Conservation (phyloP, 73 alveolate species). For the Paramecium biaurelia region DNA sequence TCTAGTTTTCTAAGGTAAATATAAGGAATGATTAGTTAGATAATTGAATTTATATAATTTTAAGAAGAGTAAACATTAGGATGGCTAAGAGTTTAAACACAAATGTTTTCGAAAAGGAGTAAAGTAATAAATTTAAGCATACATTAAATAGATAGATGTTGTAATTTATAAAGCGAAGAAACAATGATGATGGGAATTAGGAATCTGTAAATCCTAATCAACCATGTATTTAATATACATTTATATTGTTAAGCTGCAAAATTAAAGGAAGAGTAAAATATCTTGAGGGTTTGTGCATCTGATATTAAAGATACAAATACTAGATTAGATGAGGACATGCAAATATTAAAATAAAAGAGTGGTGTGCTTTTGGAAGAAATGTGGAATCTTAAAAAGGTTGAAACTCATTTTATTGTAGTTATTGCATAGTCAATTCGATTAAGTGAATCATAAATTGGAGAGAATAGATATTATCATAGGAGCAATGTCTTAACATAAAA, state of each 20-base stretch:
- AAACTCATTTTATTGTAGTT: neutral
- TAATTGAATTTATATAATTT: constrained; percentile 50
- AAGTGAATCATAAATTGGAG: constrained; percentile 38
- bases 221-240: constrained; percentile 22
- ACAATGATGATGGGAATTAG: constrained; percentile 34
- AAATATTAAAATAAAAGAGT: neutral
- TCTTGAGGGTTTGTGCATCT: constrained; percentile 3
- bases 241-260: neutral
- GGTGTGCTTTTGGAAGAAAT: constrained; percentile 43
- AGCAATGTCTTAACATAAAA: constrained; percentile 47
- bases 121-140: neutral
- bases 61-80: constrained; percentile 43
- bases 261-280: constrained; percentile 38
- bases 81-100: constrained; percentile 44
- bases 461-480: constrained; percentile 43
- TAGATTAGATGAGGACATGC: constrained; percentile 43
- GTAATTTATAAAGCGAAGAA: constrained; percentile 11
- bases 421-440: constrained; percentile 22
- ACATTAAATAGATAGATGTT: neutral
- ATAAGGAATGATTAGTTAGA: neutral
- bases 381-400: constrained; percentile 48
- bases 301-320: constrained; percentile 37
- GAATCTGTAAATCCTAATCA: constrained; percentile 48
- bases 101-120: constrained; percentile 46
- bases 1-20: constrained; percentile 34